Base-by-base conservation (phyloP, 352 stramenopile species). In the Phytophthora fragariaefolia region DNA sequence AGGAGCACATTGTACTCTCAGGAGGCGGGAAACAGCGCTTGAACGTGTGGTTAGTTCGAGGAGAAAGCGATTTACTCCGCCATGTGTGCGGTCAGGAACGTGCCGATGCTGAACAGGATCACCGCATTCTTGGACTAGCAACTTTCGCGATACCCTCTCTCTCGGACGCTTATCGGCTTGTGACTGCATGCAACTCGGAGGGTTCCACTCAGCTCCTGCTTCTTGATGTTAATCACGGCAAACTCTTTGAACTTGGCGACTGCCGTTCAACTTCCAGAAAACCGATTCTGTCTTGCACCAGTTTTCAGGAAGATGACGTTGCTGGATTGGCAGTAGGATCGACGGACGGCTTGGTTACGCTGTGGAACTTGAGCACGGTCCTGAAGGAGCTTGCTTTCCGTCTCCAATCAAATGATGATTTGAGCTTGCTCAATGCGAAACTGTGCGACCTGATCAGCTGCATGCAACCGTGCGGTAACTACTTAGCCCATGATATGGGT, bases 401-500 rank as follows among this genome's bases (percentile, higher is more conserved):
- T 54, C 24, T 76, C 28, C 49, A 20, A 23, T 74, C 38, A 10
- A 32, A 53, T 36, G 32, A 71, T 24, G 56, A 57, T 49, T 26
- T 50, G 23, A 12, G 6, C 6, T 26, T 59, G 15, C 49, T 69
- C 4, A 60, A 38, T 36, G 53, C 69, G 10, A 54, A 66, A 6
- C 58, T 90, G 26, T 10, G 76, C 24, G 52, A 55, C 27, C 10
- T 89, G 27, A 62, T 77, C 28, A 53, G 58, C 24, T n/a, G 55
- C 7, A 43, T 76, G 26, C 56, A 76, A 26, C 85, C 82, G 6
- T 74, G 58, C 53, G 74, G 70, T 26, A 80, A 68, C 49, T 96
- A 95, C 62, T 55, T 91, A 27, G 89, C 83, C 0, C 89, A 96
- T 46, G 87, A 95, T 62, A 95, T 96, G 85, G 89, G 89, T 42